These are phyloP conservation scores for Diphasiastrum complanatum DNA, from an alignment of 83 land plant species.

Conservation along the genomic window DNA sequence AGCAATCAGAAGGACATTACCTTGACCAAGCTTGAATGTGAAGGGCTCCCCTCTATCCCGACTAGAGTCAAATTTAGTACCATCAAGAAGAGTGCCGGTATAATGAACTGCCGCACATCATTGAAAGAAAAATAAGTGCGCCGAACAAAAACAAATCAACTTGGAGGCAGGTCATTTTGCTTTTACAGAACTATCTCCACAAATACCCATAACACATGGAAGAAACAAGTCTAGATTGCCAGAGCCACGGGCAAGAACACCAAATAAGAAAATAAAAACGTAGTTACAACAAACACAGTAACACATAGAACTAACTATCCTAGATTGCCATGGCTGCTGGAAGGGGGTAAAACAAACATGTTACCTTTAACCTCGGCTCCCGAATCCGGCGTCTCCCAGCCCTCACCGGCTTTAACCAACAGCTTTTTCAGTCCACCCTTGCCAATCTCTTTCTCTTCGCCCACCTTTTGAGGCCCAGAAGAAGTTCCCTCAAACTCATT, in stretches of 20 bases:
- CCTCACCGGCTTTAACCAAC: slow-evolving; percentile 25
- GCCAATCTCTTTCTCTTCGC: slow-evolving; percentile 29
- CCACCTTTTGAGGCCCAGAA: slow-evolving; percentile 17
- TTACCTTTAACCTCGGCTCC: slow-evolving; percentile 43
- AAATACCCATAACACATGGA: not conserved
- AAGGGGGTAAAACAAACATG: too few species aligned
- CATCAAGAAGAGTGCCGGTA: slow-evolving; percentile 28
- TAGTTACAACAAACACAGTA: not conserved
- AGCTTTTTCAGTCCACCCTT: slow-evolving; percentile 36
- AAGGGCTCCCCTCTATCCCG: slow-evolving; percentile 35
- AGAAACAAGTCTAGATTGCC: too few species aligned
- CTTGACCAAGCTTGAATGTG: slow-evolving; percentile 27
- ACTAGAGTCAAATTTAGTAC: slow-evolving; percentile 28
- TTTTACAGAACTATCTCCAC: not conserved
- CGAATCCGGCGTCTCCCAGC: slow-evolving; percentile 29
- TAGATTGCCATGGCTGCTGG: too few species aligned
- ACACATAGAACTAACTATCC: too few species aligned
- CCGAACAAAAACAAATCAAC: slow-evolving; percentile 2
- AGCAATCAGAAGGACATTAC: too few species aligned
- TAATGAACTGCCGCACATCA: slow-evolving; percentile 30
- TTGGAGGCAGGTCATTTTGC: not conserved
- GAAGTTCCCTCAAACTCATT: slow-evolving; percentile 28
- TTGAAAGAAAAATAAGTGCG: too few species aligned
- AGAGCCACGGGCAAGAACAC: too few species aligned
- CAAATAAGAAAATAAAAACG: not conserved